Evolutionary conservation across 1,284 basidiomycete species (phyloP), one percentile per base, ranked within the genome.

Genomic region (Lentinula novae-zelandiae): DNA sequence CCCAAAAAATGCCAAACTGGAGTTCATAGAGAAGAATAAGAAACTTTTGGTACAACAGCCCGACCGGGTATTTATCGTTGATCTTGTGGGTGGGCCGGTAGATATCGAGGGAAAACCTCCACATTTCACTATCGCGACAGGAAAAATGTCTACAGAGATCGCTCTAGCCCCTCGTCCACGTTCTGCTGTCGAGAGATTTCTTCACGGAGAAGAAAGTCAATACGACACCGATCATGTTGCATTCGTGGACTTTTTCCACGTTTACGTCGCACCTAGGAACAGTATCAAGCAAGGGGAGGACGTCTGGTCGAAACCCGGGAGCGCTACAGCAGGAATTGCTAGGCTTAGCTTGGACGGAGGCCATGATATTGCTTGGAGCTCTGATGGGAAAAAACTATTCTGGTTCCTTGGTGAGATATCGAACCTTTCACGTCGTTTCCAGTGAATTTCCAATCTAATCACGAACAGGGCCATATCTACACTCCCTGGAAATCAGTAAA

Each of bases 261-360:
- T 90, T 2, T 87, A 88, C 68, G 71, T 84, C 60, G 80, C 76
- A 0, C 74, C 79, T 12, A 75, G 76, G 0, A 60, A 67, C 38
- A 67, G 73, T 5, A 70, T 82, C 34, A 56, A 61, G 31, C 65
- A 75, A 20, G 76, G 77, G 20, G 75, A 78, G 1, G 44, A 46
- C 5, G 71, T 90, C 3, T 90, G 86, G 86, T 85, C 85, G 55
- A 87, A 84, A 67, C 88, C 88, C 2, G 84, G 78, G 1, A 86
- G 86, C 64, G 80, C 85, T 7, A 86, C 87, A 10, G 77, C 77
- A 48, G 83, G 83, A 2, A 68, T 90, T 56, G 78, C 79, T 3
- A 78, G 87, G 49, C 64, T 90, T 60, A 87, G 87, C 66, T 67
- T 87, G 62, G 86, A 90, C 68, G 88, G 89, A 15, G 88, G 88